Percentiles rank a stretch among this genome's conserved stretches.
phyloP scores from a whole-genome alignment of 345 rosid genomes.

The Lepidium sativum region DNA sequence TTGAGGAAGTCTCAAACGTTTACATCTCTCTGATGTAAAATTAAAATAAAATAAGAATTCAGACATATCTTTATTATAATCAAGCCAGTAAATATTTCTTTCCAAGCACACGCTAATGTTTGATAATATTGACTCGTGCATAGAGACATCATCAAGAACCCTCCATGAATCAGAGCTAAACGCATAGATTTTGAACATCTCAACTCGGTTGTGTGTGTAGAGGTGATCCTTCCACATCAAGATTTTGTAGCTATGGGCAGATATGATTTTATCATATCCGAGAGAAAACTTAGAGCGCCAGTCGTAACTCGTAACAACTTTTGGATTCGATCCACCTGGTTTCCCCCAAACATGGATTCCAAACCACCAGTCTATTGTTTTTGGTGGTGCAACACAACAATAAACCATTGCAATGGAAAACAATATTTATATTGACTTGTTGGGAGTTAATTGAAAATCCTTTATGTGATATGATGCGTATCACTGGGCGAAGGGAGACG shows the following conservation, averaged over 20 bases:
- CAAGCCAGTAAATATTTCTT: background rate
- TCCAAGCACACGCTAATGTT: background rate
- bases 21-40: background rate
- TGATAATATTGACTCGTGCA: background rate
- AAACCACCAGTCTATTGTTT: background rate
- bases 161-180: background rate
- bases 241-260: background rate
- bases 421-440: background rate
- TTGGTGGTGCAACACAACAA: background rate
- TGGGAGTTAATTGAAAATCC: background rate
- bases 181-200: background rate
- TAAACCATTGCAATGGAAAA: background rate
- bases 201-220: background rate
- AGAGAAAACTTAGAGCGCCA: background rate
- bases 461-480: too few species aligned
- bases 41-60: background rate
- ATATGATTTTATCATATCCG: background rate
- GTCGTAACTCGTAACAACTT: background rate
- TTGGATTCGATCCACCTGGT: background rate
- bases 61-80: background rate
- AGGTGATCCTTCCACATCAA: background rate
- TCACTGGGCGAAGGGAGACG: too few species aligned
- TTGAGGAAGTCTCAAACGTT: background rate
- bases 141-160: background rate
- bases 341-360: background rate